phyloP scores from a whole-genome alignment of 768 basidiomycete species.

The Candolleomyces eurysporus region DNA sequence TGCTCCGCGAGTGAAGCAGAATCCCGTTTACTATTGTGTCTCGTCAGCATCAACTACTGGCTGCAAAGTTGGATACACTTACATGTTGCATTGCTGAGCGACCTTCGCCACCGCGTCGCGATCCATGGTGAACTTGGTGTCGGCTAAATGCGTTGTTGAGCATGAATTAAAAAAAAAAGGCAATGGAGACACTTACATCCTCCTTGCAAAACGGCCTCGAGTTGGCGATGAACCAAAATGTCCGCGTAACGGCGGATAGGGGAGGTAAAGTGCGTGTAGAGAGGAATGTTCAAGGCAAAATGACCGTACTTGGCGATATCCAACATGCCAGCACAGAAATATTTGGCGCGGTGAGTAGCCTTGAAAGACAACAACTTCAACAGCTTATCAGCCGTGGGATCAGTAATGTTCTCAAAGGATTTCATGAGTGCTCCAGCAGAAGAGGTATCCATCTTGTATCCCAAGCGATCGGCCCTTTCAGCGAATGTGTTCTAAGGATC shows the following conservation, averaged over 20 bases:
- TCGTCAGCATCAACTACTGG: constrained; percentile 1
- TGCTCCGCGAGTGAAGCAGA: constrained; percentile 92
- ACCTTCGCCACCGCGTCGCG: constrained; percentile 97
- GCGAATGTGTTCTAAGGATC: constrained; percentile 62
- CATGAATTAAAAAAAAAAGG: not conserved
- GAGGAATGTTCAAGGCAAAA: constrained; percentile 84
- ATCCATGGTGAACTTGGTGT: constrained; percentile 94
- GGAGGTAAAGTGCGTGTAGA: constrained; percentile 93
- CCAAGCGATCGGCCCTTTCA: constrained; percentile 81
- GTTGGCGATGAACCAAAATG: constrained; percentile 92
- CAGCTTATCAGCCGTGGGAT: constrained; percentile 73
- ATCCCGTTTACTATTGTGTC: constrained; percentile 70
- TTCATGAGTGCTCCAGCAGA: constrained; percentile 81
- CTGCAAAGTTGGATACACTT: constrained; percentile 23
- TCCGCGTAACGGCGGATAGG: constrained; percentile 95
- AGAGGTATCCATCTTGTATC: constrained; percentile 76
- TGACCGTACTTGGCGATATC: constrained; percentile 98
- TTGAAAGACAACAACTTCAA: constrained; percentile 84
- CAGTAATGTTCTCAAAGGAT: constrained; percentile 72
- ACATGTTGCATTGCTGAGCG: constrained; percentile 98
- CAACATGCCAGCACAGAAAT: constrained; percentile 99
- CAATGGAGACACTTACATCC: constrained; percentile 37
- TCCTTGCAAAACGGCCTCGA: constrained; percentile 82
- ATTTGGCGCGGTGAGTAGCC: constrained; percentile 93
- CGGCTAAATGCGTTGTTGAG: constrained; percentile 36